Conservation (phyloP, 1,284 basidiomycete genomes). For the Vanrija pseudolonga region DNA sequence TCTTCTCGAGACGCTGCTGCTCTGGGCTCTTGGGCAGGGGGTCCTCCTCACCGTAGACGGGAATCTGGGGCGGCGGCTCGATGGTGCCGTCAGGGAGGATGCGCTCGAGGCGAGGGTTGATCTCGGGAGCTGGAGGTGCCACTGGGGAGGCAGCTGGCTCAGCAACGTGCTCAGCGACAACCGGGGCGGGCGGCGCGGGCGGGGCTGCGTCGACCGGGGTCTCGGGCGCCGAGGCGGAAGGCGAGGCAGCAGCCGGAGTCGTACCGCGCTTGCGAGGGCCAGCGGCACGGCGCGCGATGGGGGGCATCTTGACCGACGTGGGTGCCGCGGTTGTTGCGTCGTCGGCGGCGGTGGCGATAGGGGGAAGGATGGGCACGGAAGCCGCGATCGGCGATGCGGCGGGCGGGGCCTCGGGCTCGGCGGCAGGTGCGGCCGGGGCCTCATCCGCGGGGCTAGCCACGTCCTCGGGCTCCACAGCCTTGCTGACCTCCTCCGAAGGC, state of each 20-base stretch:
- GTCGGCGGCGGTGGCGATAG: neutral
- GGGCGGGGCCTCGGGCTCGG: neutral
- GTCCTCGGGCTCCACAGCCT: neutral
- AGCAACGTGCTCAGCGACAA: neutral
- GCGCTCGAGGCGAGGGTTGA: slow-evolving; percentile 8
- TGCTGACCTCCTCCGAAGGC: neutral
- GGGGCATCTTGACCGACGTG: slow-evolving; percentile 37
- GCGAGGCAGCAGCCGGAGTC: slow-evolving; percentile 6
- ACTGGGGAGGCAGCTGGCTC: neutral
- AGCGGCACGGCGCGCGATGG: slow-evolving; percentile 40
- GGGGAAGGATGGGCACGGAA: too few relatives aligned
- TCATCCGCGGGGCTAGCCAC: neutral
- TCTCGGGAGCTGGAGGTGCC: slow-evolving; percentile 2
- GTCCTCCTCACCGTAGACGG: slow-evolving; percentile 35
- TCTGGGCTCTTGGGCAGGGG: slow-evolving; percentile 32
- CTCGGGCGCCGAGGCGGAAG: neutral
- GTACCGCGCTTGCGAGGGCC: slow-evolving; percentile 30
- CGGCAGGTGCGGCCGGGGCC: neutral
- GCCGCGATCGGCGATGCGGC: slow-evolving; percentile 1
- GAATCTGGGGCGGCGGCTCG: slow-evolving; percentile 39
- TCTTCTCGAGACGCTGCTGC: slow-evolving; percentile 21
- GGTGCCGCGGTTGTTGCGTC: slow-evolving; percentile 11
- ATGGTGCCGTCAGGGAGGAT: slow-evolving; percentile 24
- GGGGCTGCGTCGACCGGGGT: neutral
- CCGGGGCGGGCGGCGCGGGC: neutral